These are phyloP conservation scores for Salicornia ramosissima DNA, from an alignment of 148 eudicot species.

Conservation along the genomic window DNA sequence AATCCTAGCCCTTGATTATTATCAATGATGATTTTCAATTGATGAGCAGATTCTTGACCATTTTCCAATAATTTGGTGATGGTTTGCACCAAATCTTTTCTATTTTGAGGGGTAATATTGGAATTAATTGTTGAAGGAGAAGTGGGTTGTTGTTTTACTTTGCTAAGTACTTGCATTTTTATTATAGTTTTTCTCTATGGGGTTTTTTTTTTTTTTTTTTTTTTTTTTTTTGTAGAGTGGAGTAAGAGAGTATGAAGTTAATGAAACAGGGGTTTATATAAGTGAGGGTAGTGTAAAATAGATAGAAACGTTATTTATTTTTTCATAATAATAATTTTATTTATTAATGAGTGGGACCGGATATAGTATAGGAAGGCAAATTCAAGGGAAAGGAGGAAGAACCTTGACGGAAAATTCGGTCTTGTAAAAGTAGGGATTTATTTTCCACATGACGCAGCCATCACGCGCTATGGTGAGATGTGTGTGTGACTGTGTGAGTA, in stretches of 20 bases:
- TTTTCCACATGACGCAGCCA: not conserved
- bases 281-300: too few species aligned
- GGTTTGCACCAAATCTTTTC: not conserved
- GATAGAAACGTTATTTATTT: too few species aligned
- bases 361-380: not conserved
- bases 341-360: too few species aligned
- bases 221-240: not conserved
- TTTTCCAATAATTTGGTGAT: slow-evolving; percentile 2
- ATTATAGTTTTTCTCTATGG: too few species aligned
- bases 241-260: too few species aligned
- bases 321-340: too few species aligned
- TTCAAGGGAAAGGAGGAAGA: slow-evolving; percentile 13
- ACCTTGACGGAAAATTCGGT: slow-evolving; percentile 11
- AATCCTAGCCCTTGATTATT: not conserved
- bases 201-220: too few species aligned
- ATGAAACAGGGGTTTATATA: not conserved
- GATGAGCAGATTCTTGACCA: slow-evolving; percentile 23
- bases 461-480: not conserved
- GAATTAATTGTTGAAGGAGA: not conserved
- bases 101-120: not conserved
- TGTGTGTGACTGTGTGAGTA: too few species aligned
- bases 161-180: slow-evolving; percentile 10
- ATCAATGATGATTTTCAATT: slow-evolving; percentile 1
- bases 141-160: slow-evolving; percentile 6
- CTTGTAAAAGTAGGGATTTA: not conserved